A percentile compares a stretch with the other conserved stretches of the same genome.
phyloP scores from a whole-genome alignment of 371 early-diverging fungal genomes.

The Mortierella sp. region DNA sequence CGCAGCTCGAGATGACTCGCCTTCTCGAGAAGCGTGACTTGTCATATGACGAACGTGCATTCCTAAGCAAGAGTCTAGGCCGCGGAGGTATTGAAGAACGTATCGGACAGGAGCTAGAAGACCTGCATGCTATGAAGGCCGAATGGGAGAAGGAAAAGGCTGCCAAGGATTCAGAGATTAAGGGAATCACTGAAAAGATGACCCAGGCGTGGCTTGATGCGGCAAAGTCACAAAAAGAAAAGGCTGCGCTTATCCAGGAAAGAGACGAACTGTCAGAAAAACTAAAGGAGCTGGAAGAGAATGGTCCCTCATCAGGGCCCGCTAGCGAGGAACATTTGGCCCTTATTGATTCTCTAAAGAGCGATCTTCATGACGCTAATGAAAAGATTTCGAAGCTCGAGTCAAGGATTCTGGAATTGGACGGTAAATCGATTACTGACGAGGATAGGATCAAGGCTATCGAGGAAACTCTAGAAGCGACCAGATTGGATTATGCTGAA shows the following conservation, averaged over 20 bases:
- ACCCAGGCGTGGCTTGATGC: constrained; percentile 45
- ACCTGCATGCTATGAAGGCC: constrained; percentile 36
- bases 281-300: constrained; percentile 25
- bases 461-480: constrained; percentile 18
- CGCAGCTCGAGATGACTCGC: constrained; percentile 39
- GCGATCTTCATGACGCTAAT: constrained; percentile 26
- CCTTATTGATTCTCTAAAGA: constrained; percentile 22
- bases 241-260: constrained; percentile 31
- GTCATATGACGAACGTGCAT: constrained; percentile 47
- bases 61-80: constrained; percentile 47
- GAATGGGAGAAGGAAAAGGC: constrained; percentile 47
- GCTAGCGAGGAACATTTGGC: constrained; percentile 18
- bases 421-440: constrained; percentile 11
- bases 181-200: constrained; percentile 54
- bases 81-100: constrained; percentile 47
- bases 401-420: constrained; percentile 8
- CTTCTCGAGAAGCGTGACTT: constrained; percentile 50
- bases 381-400: constrained; percentile 19
- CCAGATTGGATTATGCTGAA: constrained; percentile 13
- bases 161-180: constrained; percentile 45
- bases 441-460: constrained; percentile 15
- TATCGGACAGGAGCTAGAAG: constrained; percentile 39
- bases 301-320: background rate
- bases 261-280: constrained; percentile 17
- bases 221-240: constrained; percentile 40